Conservation (phyloP, 2,329 filamentous ascomycete genomes). For the Cladosporium cucumerinum region DNA sequence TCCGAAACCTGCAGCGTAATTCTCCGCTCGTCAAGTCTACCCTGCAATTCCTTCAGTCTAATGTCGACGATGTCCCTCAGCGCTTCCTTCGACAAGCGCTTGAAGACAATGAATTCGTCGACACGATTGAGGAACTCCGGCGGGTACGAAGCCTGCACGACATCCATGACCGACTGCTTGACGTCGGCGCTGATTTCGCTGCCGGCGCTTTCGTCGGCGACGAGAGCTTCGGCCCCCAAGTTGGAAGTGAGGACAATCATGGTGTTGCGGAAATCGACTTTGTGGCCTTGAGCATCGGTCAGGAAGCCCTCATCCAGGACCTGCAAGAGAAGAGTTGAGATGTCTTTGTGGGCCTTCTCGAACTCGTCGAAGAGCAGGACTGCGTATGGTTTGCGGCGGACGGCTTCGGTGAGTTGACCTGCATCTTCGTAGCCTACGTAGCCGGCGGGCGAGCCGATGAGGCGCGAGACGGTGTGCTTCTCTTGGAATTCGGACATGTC, state of each 20-base stretch:
- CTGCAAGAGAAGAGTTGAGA: constrained; percentile 85
- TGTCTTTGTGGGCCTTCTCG: constrained; percentile 94
- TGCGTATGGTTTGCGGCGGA: constrained; percentile 90
- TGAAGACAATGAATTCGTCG: constrained; percentile 96
- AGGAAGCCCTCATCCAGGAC: constrained; percentile 95
- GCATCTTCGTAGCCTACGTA: constrained; percentile 97
- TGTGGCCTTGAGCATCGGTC: constrained; percentile 92
- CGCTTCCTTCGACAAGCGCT: constrained; percentile 72
- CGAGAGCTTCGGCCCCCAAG: constrained; percentile 85
- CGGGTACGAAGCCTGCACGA: constrained; percentile 70
- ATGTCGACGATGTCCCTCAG: constrained; percentile 93
- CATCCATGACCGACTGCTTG: constrained; percentile 80
- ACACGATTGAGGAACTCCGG: constrained; percentile 96
- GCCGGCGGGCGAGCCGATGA: constrained; percentile 89
- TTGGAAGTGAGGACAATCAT: constrained; percentile 97
- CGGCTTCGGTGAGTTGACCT: constrained; percentile 91
- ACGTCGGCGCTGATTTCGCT: constrained; percentile 63
- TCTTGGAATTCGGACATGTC: constrained; percentile 99
- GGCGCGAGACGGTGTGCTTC: constrained; percentile 88
- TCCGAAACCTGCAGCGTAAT: constrained; percentile 71
- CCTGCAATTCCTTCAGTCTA: constrained; percentile 77
- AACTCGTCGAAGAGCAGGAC: constrained; percentile 96
- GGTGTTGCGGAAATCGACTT: constrained; percentile 94
- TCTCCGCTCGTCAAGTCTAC: constrained; percentile 76
- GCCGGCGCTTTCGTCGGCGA: constrained; percentile 45